Evolutionary conservation across 2,329 filamentous ascomycete genomes (phyloP), one percentile per base, ranked within the genome.

Genomic region (Trichoderma endophyticum): DNA sequence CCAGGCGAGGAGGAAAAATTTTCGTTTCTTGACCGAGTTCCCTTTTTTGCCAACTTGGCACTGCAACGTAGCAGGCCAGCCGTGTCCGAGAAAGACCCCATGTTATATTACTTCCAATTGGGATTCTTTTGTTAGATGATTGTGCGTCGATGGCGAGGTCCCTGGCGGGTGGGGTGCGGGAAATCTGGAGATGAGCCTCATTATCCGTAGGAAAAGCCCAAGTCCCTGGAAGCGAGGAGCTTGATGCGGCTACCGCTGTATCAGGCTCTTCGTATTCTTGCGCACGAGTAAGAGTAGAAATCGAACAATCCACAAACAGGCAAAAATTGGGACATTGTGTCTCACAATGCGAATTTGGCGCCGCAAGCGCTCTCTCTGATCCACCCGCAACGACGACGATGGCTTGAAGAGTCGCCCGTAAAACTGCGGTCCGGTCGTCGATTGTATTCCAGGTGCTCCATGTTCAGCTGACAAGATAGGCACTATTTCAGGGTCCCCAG

Each of bases 151-250:
- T 43, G 24, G 18, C n/a, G 12, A 51, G 54, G 54, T 6, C 15
- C 26, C 36, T 24, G 21, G 54, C 48, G n/a, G 24, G 65, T 68
- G 65, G 65, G 65, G 65, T 60, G 65, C 34, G 34, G 56, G 18
- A 60, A 60, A 68, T 43, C 65, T 68, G 56, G 65, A 68, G 65
- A 68, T 56, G 43, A 59, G 65, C 65, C 54, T 68, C 65, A 48
- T 24, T 48, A 60, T 32, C 65, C 54, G 39, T 32, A 54, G 39
- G 39, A 30, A 54, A 51, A 24, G 15, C 30, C 63, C 63, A 56
- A 32, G 43, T 66, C 30, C 30, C 30, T 56, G n/a, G 26, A 32
- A 18, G 18, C 26, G n/a, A 48, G 26, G 39, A 28, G 60, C 60
- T 63, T 63, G 21, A 32, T 26, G 26, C 21, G 57, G 57, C 30